A percentile compares a stretch with the other conserved stretches of the same genome.
These are phyloP conservation scores for Alternaria incomplexa DNA, from an alignment of 2,329 filamentous ascomycete species.

Conservation along the genomic window DNA sequence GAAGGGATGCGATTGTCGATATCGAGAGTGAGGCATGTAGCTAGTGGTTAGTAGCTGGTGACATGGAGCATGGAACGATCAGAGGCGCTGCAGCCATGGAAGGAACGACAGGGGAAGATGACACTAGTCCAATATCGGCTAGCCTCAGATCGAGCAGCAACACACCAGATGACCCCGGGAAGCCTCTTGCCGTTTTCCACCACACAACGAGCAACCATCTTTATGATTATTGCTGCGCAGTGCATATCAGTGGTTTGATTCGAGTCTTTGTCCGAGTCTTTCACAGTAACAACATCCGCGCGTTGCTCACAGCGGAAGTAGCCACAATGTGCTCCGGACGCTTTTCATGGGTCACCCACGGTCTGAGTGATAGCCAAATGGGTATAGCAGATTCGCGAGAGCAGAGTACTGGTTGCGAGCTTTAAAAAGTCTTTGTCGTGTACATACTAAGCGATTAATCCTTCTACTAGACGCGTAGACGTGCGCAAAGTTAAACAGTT, in stretches of 20 bases:
- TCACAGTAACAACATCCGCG: background rate
- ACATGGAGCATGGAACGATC: background rate
- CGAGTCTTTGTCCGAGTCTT: background rate
- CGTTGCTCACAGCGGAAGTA: background rate
- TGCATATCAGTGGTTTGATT: background rate
- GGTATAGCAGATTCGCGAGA: background rate
- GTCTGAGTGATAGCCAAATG: background rate
- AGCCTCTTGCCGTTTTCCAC: background rate
- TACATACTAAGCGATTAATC: too few species aligned
- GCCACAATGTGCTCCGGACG: background rate
- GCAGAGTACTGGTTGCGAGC: too few species aligned
- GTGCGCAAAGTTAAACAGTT: too few species aligned
- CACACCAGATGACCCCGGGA: background rate
- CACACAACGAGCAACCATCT: background rate
- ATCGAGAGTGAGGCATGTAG: background rate
- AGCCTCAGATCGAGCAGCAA: background rate
- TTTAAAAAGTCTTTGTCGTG: too few species aligned
- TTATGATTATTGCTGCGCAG: background rate
- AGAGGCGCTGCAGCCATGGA: background rate
- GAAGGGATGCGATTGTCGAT: background rate
- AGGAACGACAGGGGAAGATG: background rate
- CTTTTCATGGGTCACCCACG: background rate
- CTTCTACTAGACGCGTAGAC: too few species aligned
- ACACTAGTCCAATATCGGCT: background rate
- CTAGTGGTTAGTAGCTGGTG: background rate